phyloP scores from a whole-genome alignment of 345 rosid genomes.

The Pistacia atlantica region DNA sequence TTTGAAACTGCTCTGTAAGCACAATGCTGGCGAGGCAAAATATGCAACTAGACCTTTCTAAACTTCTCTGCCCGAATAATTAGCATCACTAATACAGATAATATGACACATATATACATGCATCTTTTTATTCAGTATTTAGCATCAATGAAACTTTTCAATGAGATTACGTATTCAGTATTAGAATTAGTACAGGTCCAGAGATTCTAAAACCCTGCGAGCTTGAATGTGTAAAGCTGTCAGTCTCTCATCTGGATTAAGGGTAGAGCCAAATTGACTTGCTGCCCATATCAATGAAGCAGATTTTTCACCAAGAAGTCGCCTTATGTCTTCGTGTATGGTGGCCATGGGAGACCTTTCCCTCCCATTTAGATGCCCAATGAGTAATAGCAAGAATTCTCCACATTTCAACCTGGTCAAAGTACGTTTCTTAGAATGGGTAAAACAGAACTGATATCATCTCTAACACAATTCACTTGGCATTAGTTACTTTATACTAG shows the following conservation, averaged over 20 bases:
- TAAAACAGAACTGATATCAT: background rate
- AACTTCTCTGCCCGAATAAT: background rate
- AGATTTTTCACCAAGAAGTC: slow-evolving; percentile 87
- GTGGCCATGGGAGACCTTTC: slow-evolving; percentile 79
- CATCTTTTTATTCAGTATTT: background rate
- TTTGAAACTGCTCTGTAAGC: slow-evolving; percentile 9
- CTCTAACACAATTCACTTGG: background rate
- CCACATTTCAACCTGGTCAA: slow-evolving; percentile 81
- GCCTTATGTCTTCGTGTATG: slow-evolving; percentile 82
- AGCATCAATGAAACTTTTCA: background rate
- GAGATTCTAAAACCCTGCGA: slow-evolving; percentile 87
- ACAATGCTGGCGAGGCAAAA: background rate
- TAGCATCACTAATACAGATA: background rate
- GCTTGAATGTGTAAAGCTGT: slow-evolving; percentile 88
- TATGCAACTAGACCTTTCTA: background rate
- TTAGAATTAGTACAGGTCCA: slow-evolving; percentile 60
- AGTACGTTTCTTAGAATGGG: background rate
- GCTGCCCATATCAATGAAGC: slow-evolving; percentile 99
- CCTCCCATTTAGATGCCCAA: slow-evolving; percentile 88
- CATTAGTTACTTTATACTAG: background rate
- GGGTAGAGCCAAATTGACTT: slow-evolving; percentile 86
- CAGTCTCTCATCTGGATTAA: slow-evolving; percentile 84
- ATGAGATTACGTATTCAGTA: background rate
- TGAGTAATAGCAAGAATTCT: slow-evolving; percentile 88
- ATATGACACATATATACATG: slow-evolving; percentile 4